Percentiles rank a stretch among this genome's conserved stretches.
These are phyloP conservation scores for Pichia terricola DNA, from an alignment of 1,139 yeast species.

Conservation along the genomic window DNA sequence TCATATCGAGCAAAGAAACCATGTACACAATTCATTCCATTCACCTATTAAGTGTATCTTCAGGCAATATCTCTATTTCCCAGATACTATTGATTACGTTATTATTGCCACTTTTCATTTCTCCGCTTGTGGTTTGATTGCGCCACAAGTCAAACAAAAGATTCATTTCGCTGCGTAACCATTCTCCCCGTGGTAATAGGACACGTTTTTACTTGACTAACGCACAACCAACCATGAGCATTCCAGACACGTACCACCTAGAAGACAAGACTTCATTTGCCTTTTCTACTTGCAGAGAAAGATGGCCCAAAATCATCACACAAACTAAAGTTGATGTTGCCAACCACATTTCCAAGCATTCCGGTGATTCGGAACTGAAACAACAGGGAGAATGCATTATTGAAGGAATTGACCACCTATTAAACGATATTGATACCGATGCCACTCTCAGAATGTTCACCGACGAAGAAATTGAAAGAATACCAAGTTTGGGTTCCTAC, in stretches of 20 bases:
- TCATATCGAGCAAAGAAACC: no score
- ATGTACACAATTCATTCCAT: no score
- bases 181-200: not conserved
- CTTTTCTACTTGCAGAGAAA: conserved; percentile 58
- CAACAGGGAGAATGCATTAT: conserved; percentile 16
- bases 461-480: conserved; percentile 20
- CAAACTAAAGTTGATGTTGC: conserved; percentile 56
- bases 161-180: no score
- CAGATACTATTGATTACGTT: no score
- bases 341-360: conserved; percentile 1
- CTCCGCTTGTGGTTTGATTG: no score
- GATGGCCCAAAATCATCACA: conserved; percentile 82
- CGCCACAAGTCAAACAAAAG: no score
- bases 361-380: conserved; percentile 5
- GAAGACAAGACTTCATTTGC: conserved; percentile 75
- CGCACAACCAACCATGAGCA: not conserved
- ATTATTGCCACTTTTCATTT: no score
- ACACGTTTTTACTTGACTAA: not conserved
- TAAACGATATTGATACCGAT: conserved; percentile 36
- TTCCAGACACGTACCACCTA: conserved; percentile 36
- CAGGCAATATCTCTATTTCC: no score
- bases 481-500: conserved; percentile 40
- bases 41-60: no score
- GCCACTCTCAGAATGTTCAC: conserved; percentile 33
- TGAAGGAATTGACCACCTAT: conserved; percentile 21